A percentile compares a stretch with the other conserved stretches of the same genome.
phyloP scores from a whole-genome alignment of 2,329 filamentous ascomycete species.

The Colletotrichum godetiae region DNA sequence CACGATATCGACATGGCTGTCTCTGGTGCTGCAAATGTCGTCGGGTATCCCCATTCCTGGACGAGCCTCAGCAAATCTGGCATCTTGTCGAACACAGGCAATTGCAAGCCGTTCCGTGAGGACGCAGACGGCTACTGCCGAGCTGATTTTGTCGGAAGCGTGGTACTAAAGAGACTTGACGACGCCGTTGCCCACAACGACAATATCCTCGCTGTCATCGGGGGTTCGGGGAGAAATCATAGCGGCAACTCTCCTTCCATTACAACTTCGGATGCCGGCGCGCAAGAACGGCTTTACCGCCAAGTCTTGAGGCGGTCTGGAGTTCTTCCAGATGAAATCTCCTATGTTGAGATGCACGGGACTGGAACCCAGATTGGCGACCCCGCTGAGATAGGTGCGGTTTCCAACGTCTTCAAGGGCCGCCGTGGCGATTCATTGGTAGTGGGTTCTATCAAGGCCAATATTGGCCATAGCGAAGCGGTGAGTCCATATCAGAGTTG shows the following conservation, averaged over 20 bases:
- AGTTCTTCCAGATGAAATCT: constrained; percentile 24
- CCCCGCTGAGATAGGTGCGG: constrained; percentile 55
- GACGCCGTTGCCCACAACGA: constrained; percentile 60
- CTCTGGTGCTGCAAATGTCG: constrained; percentile 53
- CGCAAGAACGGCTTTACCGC: constrained; percentile 28
- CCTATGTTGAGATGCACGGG: constrained; percentile 56
- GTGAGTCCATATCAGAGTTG: too few relatives aligned
- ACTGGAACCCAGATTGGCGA: constrained; percentile 61
- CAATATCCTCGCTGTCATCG: constrained; percentile 53
- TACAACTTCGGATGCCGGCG: constrained; percentile 36
- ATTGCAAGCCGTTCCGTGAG: constrained; percentile 47
- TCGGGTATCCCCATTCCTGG: constrained; percentile 32
- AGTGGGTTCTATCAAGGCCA: constrained; percentile 36
- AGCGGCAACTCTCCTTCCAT: constrained; percentile 50
- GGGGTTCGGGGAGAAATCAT: constrained; percentile 51
- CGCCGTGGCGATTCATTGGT: not conserved
- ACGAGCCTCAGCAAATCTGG: constrained; percentile 31
- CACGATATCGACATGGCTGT: constrained; percentile 48
- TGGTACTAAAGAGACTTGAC: constrained; percentile 59
- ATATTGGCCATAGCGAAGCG: constrained; percentile 36
- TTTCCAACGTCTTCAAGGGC: constrained; percentile 39
- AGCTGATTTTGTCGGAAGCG: constrained; percentile 56
- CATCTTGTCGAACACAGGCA: constrained; percentile 44
- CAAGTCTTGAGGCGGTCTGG: too few relatives aligned
- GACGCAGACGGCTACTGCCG: constrained; percentile 60